Percentiles rank a stretch among this genome's conserved stretches.
phyloP scores from a whole-genome alignment of 352 stramenopile species.

The Globisporangium solare region DNA sequence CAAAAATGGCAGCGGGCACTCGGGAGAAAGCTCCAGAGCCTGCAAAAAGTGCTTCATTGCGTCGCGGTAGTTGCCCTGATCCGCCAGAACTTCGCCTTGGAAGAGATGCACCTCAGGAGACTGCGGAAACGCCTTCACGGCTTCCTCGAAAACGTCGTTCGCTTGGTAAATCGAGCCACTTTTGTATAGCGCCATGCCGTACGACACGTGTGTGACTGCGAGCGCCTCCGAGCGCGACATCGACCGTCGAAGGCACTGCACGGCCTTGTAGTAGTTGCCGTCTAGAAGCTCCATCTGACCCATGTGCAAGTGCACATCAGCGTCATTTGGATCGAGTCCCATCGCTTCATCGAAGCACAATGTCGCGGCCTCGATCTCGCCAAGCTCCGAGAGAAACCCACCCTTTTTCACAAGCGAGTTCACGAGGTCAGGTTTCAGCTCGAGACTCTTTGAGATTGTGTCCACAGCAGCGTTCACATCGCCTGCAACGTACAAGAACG shows the following conservation, averaged over 20 bases:
- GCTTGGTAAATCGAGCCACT: conserved; percentile 78
- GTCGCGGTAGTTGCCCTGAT: conserved; percentile 77
- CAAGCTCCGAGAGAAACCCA: conserved; percentile 73
- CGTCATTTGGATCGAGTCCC: conserved; percentile 65
- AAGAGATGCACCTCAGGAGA: conserved; percentile 80
- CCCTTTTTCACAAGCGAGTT: conserved; percentile 82
- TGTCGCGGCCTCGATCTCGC: conserved; percentile 53
- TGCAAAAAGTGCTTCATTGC: conserved; percentile 77
- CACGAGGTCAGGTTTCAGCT: conserved; percentile 42
- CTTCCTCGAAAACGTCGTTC: conserved; percentile 77
- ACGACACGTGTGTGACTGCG: conserved; percentile 72
- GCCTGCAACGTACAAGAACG: conserved; percentile 74
- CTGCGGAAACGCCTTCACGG: conserved; percentile 52
- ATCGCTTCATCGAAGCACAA: conserved; percentile 63
- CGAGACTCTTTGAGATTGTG: conserved; percentile 54
- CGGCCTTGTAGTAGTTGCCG: conserved; percentile 66
- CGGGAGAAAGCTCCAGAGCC: conserved; percentile 65
- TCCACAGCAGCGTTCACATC: conserved; percentile 71
- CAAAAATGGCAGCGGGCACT: conserved; percentile 78
- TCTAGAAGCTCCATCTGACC: conserved; percentile 81
- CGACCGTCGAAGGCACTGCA: conserved; percentile 61
- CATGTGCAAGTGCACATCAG: conserved; percentile 75
- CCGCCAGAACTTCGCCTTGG: conserved; percentile 74
- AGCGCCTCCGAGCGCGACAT: conserved; percentile 77
- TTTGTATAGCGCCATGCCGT: conserved; percentile 86